Base-by-base conservation (phyloP, 192 early-diverging fungal genomes). In the Gigaspora rosea region DNA sequence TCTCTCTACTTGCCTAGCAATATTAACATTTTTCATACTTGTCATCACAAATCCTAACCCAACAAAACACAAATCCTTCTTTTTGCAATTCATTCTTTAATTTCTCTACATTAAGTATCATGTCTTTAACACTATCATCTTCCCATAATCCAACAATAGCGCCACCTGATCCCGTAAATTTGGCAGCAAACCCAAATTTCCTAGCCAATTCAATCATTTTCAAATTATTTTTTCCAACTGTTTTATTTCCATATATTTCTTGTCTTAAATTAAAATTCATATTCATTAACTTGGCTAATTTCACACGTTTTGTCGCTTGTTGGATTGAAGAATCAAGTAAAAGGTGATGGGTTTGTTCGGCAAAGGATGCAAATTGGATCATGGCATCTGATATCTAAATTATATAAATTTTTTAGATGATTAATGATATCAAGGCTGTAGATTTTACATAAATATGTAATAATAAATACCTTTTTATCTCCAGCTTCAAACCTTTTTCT, bases 161-260 rank as follows among this genome's bases (percentile, higher is more conserved):
- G n/a, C 90, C 90, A 64, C 90, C 90, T 41, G 83, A 85, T 3
- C 90, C 90, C 15, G 84, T 78, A 70, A 91, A 84, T 67, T 91
- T 91, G 49, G 88, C 87, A 16, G 79, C 84, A 82, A 84, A 83
- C 4, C 84, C 81, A 67, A 84, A 56, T 12, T 77, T 62, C 22
- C 73, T 69, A 15, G 86, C 86, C 3, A 88, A 46, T 20, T 84
- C 68, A 49, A 91, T 82, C 75, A 91, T 89, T 20, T 73, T 66
- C 22, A 90, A 68, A 80, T 86, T 90, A 10, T 35, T 76, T 8
- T 65, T 63, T 58, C 90, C 89, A 41, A 91, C 70, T 13, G 83
- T 81, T 12, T 36, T 71, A 71, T 90, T 88, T 0, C 87, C 86
- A 75, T 85, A 91, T 16, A 87, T 77, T 8, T 70, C 41, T 47